Percentiles rank a stretch among this genome's conserved stretches.
These are phyloP conservation scores for Phialophora expanda DNA, from an alignment of 2,329 filamentous ascomycete species.

Conservation along the genomic window DNA sequence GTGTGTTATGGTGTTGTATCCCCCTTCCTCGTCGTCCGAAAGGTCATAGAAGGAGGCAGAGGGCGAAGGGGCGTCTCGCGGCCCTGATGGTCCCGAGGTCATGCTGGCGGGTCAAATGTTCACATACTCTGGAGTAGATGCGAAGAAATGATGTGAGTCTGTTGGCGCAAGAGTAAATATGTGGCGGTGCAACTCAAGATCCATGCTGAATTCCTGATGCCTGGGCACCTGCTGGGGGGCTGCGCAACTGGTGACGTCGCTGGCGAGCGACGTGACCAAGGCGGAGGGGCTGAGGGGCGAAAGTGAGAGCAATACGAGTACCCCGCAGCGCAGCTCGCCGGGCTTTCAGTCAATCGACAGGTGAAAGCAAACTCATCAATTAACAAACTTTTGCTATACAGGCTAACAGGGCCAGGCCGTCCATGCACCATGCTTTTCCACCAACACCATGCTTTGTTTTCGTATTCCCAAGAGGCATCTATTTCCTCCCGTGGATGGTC, in stretches of 20 bases:
- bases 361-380: neutral
- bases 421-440: conserved; percentile 11
- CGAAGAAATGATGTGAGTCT: neutral
- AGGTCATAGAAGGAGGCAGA: conserved; percentile 90
- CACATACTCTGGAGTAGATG: neutral
- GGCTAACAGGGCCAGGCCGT: conserved; percentile 1
- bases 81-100: conserved; percentile 26
- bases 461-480: neutral
- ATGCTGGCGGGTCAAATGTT: conserved; percentile 14
- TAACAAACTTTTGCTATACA: conserved; percentile 29
- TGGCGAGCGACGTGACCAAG: neutral
- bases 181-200: conserved; percentile 9
- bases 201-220: conserved; percentile 35
- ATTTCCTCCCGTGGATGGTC: conserved; percentile 21
- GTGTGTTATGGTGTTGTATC: conserved; percentile 91
- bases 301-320: neutral
- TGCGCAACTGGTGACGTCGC: conserved; percentile 20
- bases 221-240: conserved; percentile 14
- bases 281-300: neutral
- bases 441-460: conserved; percentile 32
- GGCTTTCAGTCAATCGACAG: neutral
- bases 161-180: conserved; percentile 1
- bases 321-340: neutral
- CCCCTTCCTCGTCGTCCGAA: conserved; percentile 94
- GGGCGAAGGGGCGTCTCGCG: conserved; percentile 65